These are phyloP conservation scores for Beauveria brongniartii DNA, from an alignment of 2,329 filamentous ascomycete species.

Conservation along the genomic window DNA sequence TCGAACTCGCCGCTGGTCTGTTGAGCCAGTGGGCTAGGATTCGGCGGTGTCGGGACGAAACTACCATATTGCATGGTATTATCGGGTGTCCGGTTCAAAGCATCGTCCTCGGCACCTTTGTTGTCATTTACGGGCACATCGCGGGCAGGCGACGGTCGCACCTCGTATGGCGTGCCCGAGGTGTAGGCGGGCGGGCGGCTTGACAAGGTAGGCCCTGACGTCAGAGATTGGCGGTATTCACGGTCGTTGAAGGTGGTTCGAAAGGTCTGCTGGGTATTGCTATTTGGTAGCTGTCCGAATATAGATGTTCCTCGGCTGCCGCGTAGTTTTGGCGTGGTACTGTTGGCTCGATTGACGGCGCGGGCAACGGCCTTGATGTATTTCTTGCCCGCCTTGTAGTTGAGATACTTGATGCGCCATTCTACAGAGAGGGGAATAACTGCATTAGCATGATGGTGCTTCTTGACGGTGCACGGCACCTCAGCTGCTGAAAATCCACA, in stretches of 20 bases:
- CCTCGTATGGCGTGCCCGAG: not conserved
- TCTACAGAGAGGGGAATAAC: conserved; percentile 36
- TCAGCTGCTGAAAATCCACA: conserved; percentile 15
- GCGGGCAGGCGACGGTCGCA: not conserved
- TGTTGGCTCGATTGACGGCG: conserved; percentile 57
- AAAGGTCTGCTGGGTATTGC: conserved; percentile 8
- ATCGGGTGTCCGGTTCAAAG: conserved; percentile 28
- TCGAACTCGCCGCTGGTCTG: conserved; percentile 33
- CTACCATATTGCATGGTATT: conserved; percentile 44
- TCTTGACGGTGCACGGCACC: not conserved
- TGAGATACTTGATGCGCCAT: conserved; percentile 89
- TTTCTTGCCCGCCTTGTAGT: conserved; percentile 96
- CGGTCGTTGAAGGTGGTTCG: conserved; percentile 5
- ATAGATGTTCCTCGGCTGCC: conserved; percentile 10
- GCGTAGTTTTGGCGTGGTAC: conserved; percentile 36
- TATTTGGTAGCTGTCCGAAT: conserved; percentile 7
- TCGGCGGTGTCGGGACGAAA: conserved; percentile 36
- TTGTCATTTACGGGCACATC: not conserved
- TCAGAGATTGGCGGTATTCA: conserved; percentile 3
- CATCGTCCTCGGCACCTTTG: conserved; percentile 28
- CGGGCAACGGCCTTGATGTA: conserved; percentile 75
- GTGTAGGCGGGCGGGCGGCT: conserved; percentile 6
- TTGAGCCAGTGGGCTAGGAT: conserved; percentile 18
- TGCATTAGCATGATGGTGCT: conserved; percentile 1
- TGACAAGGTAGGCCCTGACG: not conserved